A percentile compares a stretch with the other conserved stretches of the same genome.
These are phyloP conservation scores for Moniliophthora roreri DNA, from an alignment of 1,284 basidiomycete species.

Conservation along the genomic window DNA sequence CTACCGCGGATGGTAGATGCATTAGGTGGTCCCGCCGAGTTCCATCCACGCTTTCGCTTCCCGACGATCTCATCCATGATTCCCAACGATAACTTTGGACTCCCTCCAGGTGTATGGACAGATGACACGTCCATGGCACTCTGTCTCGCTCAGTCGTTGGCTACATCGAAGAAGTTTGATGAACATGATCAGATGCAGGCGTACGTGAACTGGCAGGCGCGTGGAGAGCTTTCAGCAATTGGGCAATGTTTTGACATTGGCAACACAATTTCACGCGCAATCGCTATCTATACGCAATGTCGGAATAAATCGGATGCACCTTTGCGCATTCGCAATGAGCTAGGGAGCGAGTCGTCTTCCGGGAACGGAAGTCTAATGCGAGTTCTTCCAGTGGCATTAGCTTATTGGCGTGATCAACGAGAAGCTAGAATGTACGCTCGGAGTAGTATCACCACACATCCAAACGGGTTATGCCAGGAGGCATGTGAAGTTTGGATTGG, in stretches of 20 bases:
- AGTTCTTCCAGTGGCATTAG: conserved; percentile 38
- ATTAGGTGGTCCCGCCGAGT: conserved; percentile 40
- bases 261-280: conserved; percentile 29
- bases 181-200: conserved; percentile 36
- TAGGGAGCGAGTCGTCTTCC: conserved; percentile 24
- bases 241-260: conserved; percentile 42
- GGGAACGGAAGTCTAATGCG: conserved; percentile 45
- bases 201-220: conserved; percentile 33
- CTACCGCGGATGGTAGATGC: conserved; percentile 42
- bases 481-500: conserved; percentile 39
- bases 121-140: conserved; percentile 46
- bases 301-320: conserved; percentile 23
- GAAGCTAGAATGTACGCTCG: conserved; percentile 30
- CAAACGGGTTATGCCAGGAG: conserved; percentile 37
- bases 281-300: conserved; percentile 25
- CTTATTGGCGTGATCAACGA: conserved; percentile 34
- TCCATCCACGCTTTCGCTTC: conserved; percentile 34
- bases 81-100: conserved; percentile 34
- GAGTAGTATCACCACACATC: conserved; percentile 41
- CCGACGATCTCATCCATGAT: conserved; percentile 33
- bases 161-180: conserved; percentile 28
- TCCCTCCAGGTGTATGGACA: conserved; percentile 41
- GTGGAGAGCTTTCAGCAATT: conserved; percentile 35
- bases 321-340: conserved; percentile 24
- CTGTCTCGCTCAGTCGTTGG: conserved; percentile 37